Evolutionary conservation across 257 asterid species (phyloP).

Genomic region (Fraxinus anomala): DNA sequence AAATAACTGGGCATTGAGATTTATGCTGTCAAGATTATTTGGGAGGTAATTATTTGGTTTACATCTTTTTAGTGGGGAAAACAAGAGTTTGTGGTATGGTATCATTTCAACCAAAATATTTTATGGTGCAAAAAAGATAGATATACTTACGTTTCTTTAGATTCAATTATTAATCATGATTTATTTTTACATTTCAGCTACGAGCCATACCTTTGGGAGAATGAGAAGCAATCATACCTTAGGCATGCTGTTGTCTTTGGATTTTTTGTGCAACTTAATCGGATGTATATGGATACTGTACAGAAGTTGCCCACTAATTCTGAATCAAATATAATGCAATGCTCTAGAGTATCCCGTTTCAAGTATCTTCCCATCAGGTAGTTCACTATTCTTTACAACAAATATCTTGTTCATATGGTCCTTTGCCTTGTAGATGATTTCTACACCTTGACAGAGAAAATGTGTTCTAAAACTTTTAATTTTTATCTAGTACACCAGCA

Average conservation of each 20-base stretch:
- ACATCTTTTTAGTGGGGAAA: background rate
- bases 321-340: conserved; percentile 92
- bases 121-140: conserved; percentile 7
- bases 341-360: conserved; percentile 94
- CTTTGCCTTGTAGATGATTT: conserved; percentile 10
- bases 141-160: conserved; percentile 8
- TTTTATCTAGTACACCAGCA: conserved; percentile 81
- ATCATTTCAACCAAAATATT: conserved; percentile 14
- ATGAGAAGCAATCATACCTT: conserved; percentile 84
- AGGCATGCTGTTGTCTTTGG: conserved; percentile 95
- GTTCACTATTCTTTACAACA: conserved; percentile 26
- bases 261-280: conserved; percentile 92
- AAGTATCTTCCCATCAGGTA: conserved; percentile 98
- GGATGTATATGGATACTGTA: conserved; percentile 64
- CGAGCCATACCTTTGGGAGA: conserved; percentile 97
- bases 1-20: background rate
- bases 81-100: background rate
- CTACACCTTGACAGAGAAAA: conserved; percentile 7
- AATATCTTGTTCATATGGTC: conserved; percentile 1
- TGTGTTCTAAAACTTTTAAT: conserved; percentile 22
- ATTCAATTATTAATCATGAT: conserved; percentile 28
- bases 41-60: background rate
- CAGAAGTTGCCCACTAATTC: conserved; percentile 87
- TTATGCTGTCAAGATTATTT: background rate
- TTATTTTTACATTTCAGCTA: conserved; percentile 52